Evolutionary conservation across 2,329 filamentous ascomycete genomes (phyloP), one percentile per base, ranked within the genome.

Genomic region (Aspergillus flavus): DNA sequence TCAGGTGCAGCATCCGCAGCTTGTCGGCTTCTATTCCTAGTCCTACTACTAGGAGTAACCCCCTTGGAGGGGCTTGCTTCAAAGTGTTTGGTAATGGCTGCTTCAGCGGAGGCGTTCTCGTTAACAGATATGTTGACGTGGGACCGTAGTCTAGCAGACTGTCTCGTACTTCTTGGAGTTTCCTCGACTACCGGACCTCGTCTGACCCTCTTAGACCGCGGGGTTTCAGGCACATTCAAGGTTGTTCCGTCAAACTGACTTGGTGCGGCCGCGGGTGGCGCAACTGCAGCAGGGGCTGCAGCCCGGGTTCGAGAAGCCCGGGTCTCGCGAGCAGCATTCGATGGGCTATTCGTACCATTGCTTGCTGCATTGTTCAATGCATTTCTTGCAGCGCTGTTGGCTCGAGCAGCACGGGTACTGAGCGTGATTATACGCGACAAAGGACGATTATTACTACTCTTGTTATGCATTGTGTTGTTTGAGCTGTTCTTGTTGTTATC

Each of bases 101-200:
- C 52, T n/a, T 68, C 65, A 4, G 68, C 52, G 3, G 63, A 58
- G 16, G 53, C 66, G 41, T 70, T 66, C 23, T 72, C 68, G n/a
- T 63, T 59, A 14, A 65, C 62, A 41, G 64, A 58, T n/a, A 65
- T 58, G 34, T 69, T 64, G 26, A 60, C 63, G 43, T 69, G 68
- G 6, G 70, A 66, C 62, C 71, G 75, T 16, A 76, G 64, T 61
- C 76, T 72, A 36, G 75, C 71, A 16, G 77, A 79, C 63, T 74
- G 72, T 50, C 77, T 72, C 23, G 75, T 76, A 30, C 75, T 73
- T 48, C 72, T 67, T 16, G 72, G 74, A 4, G 72, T 73, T 63
- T 78, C 76, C 50, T 75, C 71, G 21, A 69, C 70, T 36, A 71
- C 59, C 58, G 70, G 57, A 10, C 66, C 66, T 19, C 75, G 71